These are phyloP conservation scores for Ailanthus altissimus DNA, from an alignment of 345 rosid species.

Conservation along the genomic window DNA sequence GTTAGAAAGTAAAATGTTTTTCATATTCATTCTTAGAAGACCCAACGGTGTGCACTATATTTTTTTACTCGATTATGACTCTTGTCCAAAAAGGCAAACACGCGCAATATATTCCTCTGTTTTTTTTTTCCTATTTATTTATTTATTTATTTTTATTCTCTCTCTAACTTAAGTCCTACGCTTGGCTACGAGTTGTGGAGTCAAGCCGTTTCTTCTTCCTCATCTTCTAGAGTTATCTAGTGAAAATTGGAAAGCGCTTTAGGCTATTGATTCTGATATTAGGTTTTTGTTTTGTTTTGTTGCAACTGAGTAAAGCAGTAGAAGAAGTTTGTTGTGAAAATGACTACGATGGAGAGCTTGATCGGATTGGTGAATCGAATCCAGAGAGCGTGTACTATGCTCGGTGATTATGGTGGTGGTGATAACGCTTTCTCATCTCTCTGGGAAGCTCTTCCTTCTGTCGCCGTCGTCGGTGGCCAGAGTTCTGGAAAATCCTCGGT, in stretches of 20 bases:
- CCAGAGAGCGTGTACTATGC: slow-evolving; percentile 90
- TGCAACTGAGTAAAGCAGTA: background rate
- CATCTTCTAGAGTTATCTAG: slow-evolving; percentile 7
- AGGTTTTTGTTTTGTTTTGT: background rate
- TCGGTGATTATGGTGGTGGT: slow-evolving; percentile 93
- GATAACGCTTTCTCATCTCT: slow-evolving; percentile 71
- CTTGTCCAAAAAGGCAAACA: background rate
- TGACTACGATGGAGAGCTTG: slow-evolving; percentile 96
- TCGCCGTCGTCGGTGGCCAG: slow-evolving; percentile 94
- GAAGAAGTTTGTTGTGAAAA: slow-evolving; percentile 24
- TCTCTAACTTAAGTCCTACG: background rate
- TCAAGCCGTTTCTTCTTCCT: slow-evolving; percentile 1
- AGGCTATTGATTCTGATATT: background rate
- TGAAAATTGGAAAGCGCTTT: no score
- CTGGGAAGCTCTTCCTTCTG: slow-evolving; percentile 96
- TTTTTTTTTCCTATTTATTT: background rate
- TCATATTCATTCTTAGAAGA: background rate
- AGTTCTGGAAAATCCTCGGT: slow-evolving; percentile 98
- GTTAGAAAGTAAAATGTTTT: background rate
- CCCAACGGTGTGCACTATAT: background rate
- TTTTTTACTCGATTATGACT: no score
- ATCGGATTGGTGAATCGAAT: slow-evolving; percentile 85
- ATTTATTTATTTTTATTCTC: background rate
- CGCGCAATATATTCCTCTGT: background rate
- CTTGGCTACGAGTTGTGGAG: background rate